Evolutionary conservation across 306 rosid species (phyloP).

Genomic region (Sophora flavescens): DNA sequence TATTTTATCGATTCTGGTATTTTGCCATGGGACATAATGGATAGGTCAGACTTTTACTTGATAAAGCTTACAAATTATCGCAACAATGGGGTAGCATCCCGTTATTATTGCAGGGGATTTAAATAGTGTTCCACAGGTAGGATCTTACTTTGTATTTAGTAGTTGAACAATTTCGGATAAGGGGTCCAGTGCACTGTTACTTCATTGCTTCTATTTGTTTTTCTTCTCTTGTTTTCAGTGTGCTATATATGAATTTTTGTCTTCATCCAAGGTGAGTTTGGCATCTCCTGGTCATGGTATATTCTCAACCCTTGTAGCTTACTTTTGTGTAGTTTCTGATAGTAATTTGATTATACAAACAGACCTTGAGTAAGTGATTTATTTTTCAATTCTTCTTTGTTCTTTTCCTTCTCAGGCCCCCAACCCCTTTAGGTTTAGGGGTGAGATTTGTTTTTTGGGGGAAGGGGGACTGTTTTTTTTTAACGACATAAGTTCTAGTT

Average conservation of each 20-base stretch:
- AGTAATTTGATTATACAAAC: constrained; percentile 26
- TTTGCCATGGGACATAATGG: constrained; percentile 38
- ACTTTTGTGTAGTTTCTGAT: constrained; percentile 26
- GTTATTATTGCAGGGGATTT: constrained; percentile 90
- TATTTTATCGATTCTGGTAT: constrained; percentile 39
- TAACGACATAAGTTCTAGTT: background rate
- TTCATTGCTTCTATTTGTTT: constrained; percentile 40
- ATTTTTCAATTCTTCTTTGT: background rate
- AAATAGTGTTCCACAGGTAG: constrained; percentile 86
- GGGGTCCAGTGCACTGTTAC: constrained; percentile 20
- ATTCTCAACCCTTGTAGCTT: constrained; percentile 38
- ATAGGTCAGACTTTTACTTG: constrained; percentile 84
- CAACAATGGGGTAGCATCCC: constrained; percentile 81
- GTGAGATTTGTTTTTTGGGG: constrained; percentile 25
- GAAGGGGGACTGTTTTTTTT: background rate
- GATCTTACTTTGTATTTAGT: constrained; percentile 37
- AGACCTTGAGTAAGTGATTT: constrained; percentile 8
- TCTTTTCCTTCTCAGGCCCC: background rate
- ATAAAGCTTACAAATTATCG: constrained; percentile 80
- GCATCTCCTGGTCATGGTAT: constrained; percentile 32
- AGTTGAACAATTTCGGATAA: constrained; percentile 37
- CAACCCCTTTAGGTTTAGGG: background rate
- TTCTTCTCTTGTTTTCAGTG: constrained; percentile 66
- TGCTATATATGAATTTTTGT: constrained; percentile 80
- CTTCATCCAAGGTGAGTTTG: constrained; percentile 83